Percentiles rank a stretch among this genome's conserved stretches.
These are phyloP conservation scores for Agroathelia rolfsii DNA, from an alignment of 1,284 basidiomycete genomes.

Conservation along the genomic window DNA sequence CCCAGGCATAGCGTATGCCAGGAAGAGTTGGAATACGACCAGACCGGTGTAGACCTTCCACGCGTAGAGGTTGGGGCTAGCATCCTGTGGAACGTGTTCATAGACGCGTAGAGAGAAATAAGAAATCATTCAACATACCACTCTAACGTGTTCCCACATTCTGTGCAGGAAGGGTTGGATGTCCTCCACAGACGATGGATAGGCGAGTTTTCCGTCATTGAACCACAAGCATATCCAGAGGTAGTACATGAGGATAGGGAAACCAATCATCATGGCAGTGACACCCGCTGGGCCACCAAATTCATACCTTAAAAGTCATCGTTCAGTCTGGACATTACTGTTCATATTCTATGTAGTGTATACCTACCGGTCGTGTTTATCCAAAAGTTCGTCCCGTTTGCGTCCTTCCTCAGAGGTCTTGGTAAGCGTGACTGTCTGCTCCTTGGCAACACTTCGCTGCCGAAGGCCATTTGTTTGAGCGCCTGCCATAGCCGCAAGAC, in stretches of 20 bases:
- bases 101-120: background rate
- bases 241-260: slow-evolving; percentile 94
- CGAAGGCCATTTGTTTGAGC: no score
- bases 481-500: no score
- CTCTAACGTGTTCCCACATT: slow-evolving; percentile 79
- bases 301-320: slow-evolving; percentile 62
- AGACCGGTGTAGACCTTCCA: slow-evolving; percentile 87
- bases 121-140: slow-evolving; percentile 35
- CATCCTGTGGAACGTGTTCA: slow-evolving; percentile 49
- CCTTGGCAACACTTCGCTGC: no score
- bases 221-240: slow-evolving; percentile 97
- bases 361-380: slow-evolving; percentile 65
- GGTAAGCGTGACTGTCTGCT: no score
- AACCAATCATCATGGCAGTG: slow-evolving; percentile 88
- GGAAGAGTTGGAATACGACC: slow-evolving; percentile 81
- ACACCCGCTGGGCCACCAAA: slow-evolving; percentile 95
- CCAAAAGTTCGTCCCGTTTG: slow-evolving; percentile 62
- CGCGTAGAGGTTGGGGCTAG: slow-evolving; percentile 82
- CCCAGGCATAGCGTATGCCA: slow-evolving; percentile 88
- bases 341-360: background rate
- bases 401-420: slow-evolving; percentile 59
- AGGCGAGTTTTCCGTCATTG: slow-evolving; percentile 83
- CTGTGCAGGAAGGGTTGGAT: slow-evolving; percentile 70
- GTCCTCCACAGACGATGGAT: slow-evolving; percentile 65
- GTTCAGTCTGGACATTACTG: slow-evolving; percentile 10